Evolutionary conservation across 1,284 basidiomycete genomes (phyloP).

Genomic region (Trametes pubescens): DNA sequence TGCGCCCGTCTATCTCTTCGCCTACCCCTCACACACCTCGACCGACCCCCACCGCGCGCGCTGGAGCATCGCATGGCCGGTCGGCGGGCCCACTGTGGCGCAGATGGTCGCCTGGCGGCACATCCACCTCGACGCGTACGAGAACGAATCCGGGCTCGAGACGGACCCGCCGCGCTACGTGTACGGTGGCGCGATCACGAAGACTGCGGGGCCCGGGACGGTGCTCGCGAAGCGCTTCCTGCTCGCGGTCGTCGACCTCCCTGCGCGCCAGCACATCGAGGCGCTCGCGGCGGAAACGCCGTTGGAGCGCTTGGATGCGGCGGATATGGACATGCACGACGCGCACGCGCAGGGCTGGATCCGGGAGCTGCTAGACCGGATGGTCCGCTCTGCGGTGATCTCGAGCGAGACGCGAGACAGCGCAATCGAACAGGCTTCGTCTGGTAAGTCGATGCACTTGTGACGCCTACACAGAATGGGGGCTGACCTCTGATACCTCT

Average conservation of each 20-base stretch:
- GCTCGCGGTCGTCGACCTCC: slow-evolving; percentile 21
- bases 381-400: slow-evolving; percentile 21
- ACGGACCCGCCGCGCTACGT: slow-evolving; percentile 25
- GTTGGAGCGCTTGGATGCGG: neutral
- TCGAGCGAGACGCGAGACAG: slow-evolving; percentile 3
- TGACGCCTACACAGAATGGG: neutral
- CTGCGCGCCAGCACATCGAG: slow-evolving; percentile 23
- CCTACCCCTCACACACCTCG: slow-evolving; percentile 20
- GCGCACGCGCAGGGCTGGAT: slow-evolving; percentile 22
- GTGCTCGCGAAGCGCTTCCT: slow-evolving; percentile 21
- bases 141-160: slow-evolving; percentile 24
- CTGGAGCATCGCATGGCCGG: slow-evolving; percentile 30
- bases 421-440: slow-evolving; percentile 8
- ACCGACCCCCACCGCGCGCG: slow-evolving; percentile 18
- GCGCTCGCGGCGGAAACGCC: slow-evolving; percentile 23
- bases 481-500: neutral
- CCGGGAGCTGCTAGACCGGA: slow-evolving; percentile 19
- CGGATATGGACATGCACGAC: slow-evolving; percentile 5
- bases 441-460: neutral
- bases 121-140: slow-evolving; percentile 28
- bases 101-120: slow-evolving; percentile 28
- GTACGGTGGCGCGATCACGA: slow-evolving; percentile 32
- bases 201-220: slow-evolving; percentile 25
- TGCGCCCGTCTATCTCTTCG: slow-evolving; percentile 28
- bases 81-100: slow-evolving; percentile 6